Conservation (phyloP, 495 filamentous ascomycete species). For the Trichoderma reesei region DNA sequence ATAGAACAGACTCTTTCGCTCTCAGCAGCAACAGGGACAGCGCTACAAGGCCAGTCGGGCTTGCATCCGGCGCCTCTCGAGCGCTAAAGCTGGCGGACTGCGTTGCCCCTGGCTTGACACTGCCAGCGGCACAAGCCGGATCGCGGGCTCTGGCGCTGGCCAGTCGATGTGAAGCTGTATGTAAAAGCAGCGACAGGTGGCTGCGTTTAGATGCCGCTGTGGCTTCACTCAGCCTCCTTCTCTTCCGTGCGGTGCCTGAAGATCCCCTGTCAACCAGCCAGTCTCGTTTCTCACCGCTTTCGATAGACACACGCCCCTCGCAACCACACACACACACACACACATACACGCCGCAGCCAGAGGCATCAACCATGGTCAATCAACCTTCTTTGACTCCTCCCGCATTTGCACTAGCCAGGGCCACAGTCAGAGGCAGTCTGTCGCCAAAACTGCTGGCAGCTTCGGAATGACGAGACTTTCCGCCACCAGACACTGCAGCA, state of each 20-base stretch:
- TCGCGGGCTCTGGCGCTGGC: not conserved
- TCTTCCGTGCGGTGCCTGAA: constrained; percentile 2
- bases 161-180: not conserved
- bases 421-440: not conserved
- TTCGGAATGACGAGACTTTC: not conserved
- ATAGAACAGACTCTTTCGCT: not conserved
- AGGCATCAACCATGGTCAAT: not conserved
- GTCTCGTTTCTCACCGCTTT: not conserved
- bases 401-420: constrained; percentile 4
- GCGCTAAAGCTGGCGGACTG: not conserved
- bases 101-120: not conserved
- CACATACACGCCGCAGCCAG: too few species aligned
- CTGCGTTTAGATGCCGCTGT: constrained; percentile 4
- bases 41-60: not conserved
- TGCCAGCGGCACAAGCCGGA: constrained; percentile 1
- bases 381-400: not conserved
- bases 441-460: not conserved
- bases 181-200: not conserved
- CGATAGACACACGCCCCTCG: not conserved
- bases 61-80: not conserved
- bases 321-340: not conserved
- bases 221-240: not conserved
- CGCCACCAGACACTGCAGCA: not conserved
- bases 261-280: not conserved
- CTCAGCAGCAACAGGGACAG: too few species aligned